Conservation (phyloP, 2,329 filamentous ascomycete genomes). For the Leptosphaerulina australis region DNA sequence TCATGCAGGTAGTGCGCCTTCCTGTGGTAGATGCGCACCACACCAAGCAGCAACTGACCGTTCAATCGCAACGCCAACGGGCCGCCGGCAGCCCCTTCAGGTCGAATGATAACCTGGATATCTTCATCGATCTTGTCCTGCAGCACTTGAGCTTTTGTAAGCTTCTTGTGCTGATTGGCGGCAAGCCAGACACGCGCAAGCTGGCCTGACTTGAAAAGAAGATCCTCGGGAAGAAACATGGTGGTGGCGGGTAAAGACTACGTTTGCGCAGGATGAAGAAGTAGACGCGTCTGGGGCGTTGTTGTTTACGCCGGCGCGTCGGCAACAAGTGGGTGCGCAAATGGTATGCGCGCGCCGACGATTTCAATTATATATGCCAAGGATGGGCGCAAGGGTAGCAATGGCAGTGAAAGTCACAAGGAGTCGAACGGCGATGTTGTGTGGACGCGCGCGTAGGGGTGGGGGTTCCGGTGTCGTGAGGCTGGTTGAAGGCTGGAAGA, state of each 20-base stretch:
- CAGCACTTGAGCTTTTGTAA: slow-evolving; percentile 94
- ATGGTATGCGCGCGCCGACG: slow-evolving; percentile 31
- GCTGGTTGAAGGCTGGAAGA: slow-evolving; percentile 18
- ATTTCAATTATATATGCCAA: slow-evolving; percentile 20
- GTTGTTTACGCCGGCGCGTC: slow-evolving; percentile 46
- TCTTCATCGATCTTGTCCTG: slow-evolving; percentile 94
- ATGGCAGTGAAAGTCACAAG: slow-evolving; percentile 28
- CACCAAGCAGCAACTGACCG: slow-evolving; percentile 90
- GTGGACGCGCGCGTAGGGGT: slow-evolving; percentile 28
- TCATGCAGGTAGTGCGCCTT: slow-evolving; percentile 96
- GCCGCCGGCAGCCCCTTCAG: slow-evolving; percentile 66
- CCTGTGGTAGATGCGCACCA: slow-evolving; percentile 95
- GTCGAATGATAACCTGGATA: slow-evolving; percentile 92
- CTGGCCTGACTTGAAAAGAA: slow-evolving; percentile 95
- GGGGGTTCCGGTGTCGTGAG: slow-evolving; percentile 22
- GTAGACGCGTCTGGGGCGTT: slow-evolving; percentile 28
- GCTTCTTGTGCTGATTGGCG: slow-evolving; percentile 96
- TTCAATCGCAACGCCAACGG: slow-evolving; percentile 94
- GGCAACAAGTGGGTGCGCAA: slow-evolving; percentile 33
- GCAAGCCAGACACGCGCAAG: slow-evolving; percentile 98
- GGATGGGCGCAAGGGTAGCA: slow-evolving; percentile 29
- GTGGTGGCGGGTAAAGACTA: slow-evolving; percentile 25
- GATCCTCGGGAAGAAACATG: slow-evolving; percentile 98
- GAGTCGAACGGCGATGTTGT: slow-evolving; percentile 28
- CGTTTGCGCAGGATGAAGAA: slow-evolving; percentile 20